Evolutionary conservation across 2,329 filamentous ascomycete genomes (phyloP), one percentile per base, ranked within the genome.

Genomic region (Aspergillus neotritici): DNA sequence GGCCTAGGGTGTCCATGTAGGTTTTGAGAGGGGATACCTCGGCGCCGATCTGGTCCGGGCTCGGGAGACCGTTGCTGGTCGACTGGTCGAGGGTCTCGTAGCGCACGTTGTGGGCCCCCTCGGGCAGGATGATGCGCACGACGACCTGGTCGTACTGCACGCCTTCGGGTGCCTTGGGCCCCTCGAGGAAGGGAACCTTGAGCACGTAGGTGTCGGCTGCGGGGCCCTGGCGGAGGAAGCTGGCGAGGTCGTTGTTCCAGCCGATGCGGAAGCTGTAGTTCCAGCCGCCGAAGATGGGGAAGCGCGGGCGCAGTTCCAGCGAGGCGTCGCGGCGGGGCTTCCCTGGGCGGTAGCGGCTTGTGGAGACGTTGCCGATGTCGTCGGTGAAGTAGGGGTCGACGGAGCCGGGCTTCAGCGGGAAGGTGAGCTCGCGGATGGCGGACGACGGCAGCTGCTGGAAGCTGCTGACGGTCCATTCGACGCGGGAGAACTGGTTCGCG

Each of bases 221-320:
- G 33, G 78, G 58, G 55, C 74, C 60, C 56, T 73, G 75, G 57
- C 87, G 83, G 53, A 98, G 65, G 64, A 87, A 93, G 44, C 79
- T 80, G 58, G 81, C 81, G 21, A 94, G 76, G 53, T 94, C 82
- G 40, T 86, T 83, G 71, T 97, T 94, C 93, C 93, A 98, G 54
- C 93, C 93, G 44, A 97, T 83, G 46, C 86, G 87, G 74, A 97
- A 98, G 53, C 87, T 93, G 69, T 96, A 97, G 69, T 94, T 95
- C 93, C 93, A 98, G 48, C 87, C 89, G 47, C 93, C 93, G 59
- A 96, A 98, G 16, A 98, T 67, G n/a, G 93, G 93, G 67, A 94
- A 98, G 40, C 93, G 82, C 14, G 93, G 93, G 75, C 90, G 93
- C 50, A 96, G 76, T 67, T 96, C 90, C 21, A 98, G 78, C 33